A percentile compares a stretch with the other conserved stretches of the same genome.
Evolutionary conservation across 768 basidiomycete genomes (phyloP).

Genomic region (Termitomyces sp.): DNA sequence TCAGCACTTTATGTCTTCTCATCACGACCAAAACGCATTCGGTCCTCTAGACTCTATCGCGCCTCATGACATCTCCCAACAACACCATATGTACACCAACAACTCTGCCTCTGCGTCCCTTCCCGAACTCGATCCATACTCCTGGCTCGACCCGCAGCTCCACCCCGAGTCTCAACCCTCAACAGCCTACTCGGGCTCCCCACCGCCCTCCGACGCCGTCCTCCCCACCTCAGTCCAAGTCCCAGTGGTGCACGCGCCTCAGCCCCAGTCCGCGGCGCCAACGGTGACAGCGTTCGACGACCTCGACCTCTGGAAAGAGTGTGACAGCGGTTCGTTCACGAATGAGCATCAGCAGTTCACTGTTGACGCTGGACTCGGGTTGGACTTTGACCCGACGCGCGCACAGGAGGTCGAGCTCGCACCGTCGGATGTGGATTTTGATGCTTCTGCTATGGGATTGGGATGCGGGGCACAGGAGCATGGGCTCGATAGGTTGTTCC

Average conservation of each 20-base stretch:
- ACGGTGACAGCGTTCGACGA: slow-evolving; percentile 11
- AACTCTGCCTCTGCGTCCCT: slow-evolving; percentile 12
- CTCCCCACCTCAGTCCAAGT: neutral
- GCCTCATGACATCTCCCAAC: slow-evolving; percentile 11
- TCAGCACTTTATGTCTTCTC: slow-evolving; percentile 9
- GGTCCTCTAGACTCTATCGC: slow-evolving; percentile 25
- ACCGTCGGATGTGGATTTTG: neutral
- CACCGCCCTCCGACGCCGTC: slow-evolving; percentile 21
- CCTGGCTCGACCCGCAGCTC: slow-evolving; percentile 14
- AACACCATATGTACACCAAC: slow-evolving; percentile 10
- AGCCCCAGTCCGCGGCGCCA: slow-evolving; percentile 16
- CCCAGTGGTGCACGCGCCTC: slow-evolving; percentile 22
- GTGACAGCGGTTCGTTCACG: neutral
- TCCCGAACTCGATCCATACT: slow-evolving; percentile 12
- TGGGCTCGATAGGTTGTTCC: slow-evolving; percentile 8
- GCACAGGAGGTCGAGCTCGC: slow-evolving; percentile 2
- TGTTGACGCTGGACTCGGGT: neutral
- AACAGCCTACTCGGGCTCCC: slow-evolving; percentile 41
- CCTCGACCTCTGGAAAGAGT: slow-evolving; percentile 2
- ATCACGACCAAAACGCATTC: slow-evolving; percentile 14
- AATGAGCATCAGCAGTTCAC: neutral
- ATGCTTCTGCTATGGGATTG: neutral
- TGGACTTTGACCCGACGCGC: neutral
- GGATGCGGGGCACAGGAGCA: neutral
- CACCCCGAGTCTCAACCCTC: slow-evolving; percentile 27